Percentiles rank a stretch among this genome's conserved stretches.
These are phyloP conservation scores for Wallacemonas rigidus DNA, from an alignment of 208 protist species.

Conservation along the genomic window DNA sequence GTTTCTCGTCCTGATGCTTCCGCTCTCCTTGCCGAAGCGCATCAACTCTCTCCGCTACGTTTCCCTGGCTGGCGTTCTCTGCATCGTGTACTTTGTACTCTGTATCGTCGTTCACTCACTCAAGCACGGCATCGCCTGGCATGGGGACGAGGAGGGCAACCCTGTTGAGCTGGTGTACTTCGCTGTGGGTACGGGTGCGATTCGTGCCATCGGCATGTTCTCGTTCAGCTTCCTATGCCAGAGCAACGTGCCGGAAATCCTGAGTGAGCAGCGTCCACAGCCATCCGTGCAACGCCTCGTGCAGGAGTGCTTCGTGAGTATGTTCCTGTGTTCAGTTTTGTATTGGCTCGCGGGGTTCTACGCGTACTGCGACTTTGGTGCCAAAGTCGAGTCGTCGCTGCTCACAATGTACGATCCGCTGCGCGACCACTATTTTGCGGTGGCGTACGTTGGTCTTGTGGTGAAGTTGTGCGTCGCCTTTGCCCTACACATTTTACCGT, in stretches of 20 bases:
- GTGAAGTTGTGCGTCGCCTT: conserved; percentile 79
- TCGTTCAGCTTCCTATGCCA: conserved; percentile 77
- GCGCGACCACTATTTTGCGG: conserved; percentile 53
- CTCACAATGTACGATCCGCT: conserved; percentile 64
- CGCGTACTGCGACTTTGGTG: conserved; percentile 71
- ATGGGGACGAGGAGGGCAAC: conserved; percentile 16
- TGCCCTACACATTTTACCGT: conserved; percentile 65
- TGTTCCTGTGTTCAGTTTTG: conserved; percentile 67
- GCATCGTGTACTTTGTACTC: conserved; percentile 77
- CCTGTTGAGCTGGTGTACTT: conserved; percentile 28
- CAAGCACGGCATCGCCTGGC: conserved; percentile 26
- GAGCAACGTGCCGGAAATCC: conserved; percentile 62
- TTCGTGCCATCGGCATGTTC: conserved; percentile 53
- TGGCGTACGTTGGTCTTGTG: conserved; percentile 70
- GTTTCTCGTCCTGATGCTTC: conserved; percentile 72
- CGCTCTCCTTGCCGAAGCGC: conserved; percentile 60
- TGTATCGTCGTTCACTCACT: conserved; percentile 56
- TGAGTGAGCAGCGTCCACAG: conserved; percentile 49
- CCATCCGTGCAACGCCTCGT: conserved; percentile 46
- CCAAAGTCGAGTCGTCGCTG: conserved; percentile 40
- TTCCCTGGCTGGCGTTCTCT: conserved; percentile 59
- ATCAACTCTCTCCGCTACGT: conserved; percentile 85
- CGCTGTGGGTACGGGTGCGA: conserved; percentile 32
- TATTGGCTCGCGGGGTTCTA: conserved; percentile 80
- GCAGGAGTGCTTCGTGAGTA: conserved; percentile 45